Evolutionary conservation across 2,329 filamentous ascomycete species (phyloP), one percentile per base, ranked within the genome.

Genomic region (Hymenoscyphus fraxineus): DNA sequence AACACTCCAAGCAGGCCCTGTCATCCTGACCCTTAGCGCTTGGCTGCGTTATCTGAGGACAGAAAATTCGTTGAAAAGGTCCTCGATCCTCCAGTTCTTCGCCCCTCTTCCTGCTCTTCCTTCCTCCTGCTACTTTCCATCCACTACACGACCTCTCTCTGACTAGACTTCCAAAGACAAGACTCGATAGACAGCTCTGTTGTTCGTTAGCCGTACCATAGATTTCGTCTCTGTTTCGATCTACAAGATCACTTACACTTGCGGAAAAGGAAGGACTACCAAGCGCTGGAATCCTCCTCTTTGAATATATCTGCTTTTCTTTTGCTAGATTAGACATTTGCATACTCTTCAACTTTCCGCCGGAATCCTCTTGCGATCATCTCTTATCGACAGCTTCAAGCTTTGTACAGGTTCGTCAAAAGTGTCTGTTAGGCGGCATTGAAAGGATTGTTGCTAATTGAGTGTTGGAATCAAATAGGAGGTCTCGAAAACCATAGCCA

Each of bases 271-370:
- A 65, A 63, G 71, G 66, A 71, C 71, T 56, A 73, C 72, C 71
- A 73, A 74, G 72, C 71, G 72, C 72, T 74, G 72, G 69, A 70
- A 70, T 69, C 68, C 65, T 65, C 57, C 65, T 51, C 35, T 62
- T 64, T 44, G 61, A 60, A 32, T 58, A 39, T 47, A 58, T 62
- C 38, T 62, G 61, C 55, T 47, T 62, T 62, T 22, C 55, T 32
- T 56, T 61, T 19, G 51, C 51, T 51, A 41, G 60, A 56, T 57
- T 22, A 54, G n/a, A 41, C 51, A 41, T 10, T 31, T 61, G 39
- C 27, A 39, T 58, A 44, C 55, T 12, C 39, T 27, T 39, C 38
- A 9, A 40, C 41, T 22, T 59, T 55, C 13, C 40, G 6, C 19
- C 40, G 16, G 32, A 59, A 31, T 5, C 54, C 15, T 7, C 41